phyloP scores from a whole-genome alignment of 2,329 filamentous ascomycete genomes.

The Colletotrichum musicola region DNA sequence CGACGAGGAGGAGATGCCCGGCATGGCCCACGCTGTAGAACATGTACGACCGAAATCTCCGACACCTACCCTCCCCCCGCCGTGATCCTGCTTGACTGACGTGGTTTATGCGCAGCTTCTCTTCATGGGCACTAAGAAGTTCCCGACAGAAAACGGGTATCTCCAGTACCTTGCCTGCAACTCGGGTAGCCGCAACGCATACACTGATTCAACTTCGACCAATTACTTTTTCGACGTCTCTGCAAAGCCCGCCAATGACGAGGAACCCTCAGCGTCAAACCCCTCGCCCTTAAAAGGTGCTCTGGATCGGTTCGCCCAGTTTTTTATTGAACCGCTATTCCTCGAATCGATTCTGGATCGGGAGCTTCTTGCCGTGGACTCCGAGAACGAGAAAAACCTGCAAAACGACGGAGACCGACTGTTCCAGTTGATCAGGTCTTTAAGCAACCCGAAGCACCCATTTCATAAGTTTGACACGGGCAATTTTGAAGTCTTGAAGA shows the following conservation, averaged over 20 bases:
- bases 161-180: conserved; percentile 91
- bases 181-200: conserved; percentile 94
- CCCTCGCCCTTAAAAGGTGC: conserved; percentile 79
- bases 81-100: conserved; percentile 35
- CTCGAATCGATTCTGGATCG: conserved; percentile 86
- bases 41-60: conserved; percentile 66
- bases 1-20: conserved; percentile 90
- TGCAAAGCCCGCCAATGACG: conserved; percentile 76
- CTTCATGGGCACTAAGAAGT: conserved; percentile 99
- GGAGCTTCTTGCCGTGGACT: conserved; percentile 90
- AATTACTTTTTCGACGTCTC: conserved; percentile 99
- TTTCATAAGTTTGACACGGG: conserved; percentile 94
- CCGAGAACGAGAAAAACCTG: conserved; percentile 97
- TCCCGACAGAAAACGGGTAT: conserved; percentile 95
- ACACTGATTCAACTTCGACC: conserved; percentile 91
- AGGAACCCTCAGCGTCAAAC: conserved; percentile 67
- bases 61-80: background rate
- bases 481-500: conserved; percentile 87
- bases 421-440: conserved; percentile 86
- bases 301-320: conserved; percentile 92
- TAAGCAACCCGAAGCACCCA: conserved; percentile 89
- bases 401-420: conserved; percentile 91
- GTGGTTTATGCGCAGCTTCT: conserved; percentile 68
- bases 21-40: conserved; percentile 96
- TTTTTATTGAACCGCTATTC: conserved; percentile 91